Evolutionary conservation across 2,329 filamentous ascomycete genomes (phyloP).

Genomic region (Lachnellula cervina): DNA sequence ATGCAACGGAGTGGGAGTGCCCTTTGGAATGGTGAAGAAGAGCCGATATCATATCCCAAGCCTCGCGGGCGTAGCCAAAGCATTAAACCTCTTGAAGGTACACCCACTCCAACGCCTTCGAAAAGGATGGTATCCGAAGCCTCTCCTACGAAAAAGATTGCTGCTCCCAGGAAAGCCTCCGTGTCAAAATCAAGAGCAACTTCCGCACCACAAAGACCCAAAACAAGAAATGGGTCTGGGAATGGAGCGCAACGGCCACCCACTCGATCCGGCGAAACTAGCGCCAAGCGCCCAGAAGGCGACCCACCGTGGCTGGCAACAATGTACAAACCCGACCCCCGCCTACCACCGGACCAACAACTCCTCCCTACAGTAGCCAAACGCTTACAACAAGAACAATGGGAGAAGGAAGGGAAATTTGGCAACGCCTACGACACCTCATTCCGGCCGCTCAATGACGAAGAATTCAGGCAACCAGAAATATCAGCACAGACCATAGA

Average conservation of each 20-base stretch:
- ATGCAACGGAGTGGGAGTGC: constrained; percentile 57
- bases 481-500: constrained; percentile 19
- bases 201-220: constrained; percentile 42
- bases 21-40: constrained; percentile 49
- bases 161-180: constrained; percentile 19
- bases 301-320: constrained; percentile 93
- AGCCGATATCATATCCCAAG: constrained; percentile 55
- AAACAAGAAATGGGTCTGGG: constrained; percentile 56
- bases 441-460: constrained; percentile 75
- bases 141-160: constrained; percentile 49
- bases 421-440: constrained; percentile 82
- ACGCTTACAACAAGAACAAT: constrained; percentile 87
- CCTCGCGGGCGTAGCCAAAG: constrained; percentile 68
- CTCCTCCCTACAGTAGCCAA: constrained; percentile 91
- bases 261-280: constrained; percentile 53
- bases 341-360: constrained; percentile 90
- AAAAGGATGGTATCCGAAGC: constrained; percentile 36
- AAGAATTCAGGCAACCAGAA: constrained; percentile 39
- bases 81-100: constrained; percentile 36
- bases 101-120: constrained; percentile 38
- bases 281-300: constrained; percentile 71
- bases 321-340: constrained; percentile 93
- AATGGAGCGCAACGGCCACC: constrained; percentile 50
- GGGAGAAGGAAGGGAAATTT: constrained; percentile 86
- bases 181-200: constrained; percentile 27